These are phyloP conservation scores for Wallacemonas sp. DNA, from an alignment of 208 protist species.

Conservation along the genomic window DNA sequence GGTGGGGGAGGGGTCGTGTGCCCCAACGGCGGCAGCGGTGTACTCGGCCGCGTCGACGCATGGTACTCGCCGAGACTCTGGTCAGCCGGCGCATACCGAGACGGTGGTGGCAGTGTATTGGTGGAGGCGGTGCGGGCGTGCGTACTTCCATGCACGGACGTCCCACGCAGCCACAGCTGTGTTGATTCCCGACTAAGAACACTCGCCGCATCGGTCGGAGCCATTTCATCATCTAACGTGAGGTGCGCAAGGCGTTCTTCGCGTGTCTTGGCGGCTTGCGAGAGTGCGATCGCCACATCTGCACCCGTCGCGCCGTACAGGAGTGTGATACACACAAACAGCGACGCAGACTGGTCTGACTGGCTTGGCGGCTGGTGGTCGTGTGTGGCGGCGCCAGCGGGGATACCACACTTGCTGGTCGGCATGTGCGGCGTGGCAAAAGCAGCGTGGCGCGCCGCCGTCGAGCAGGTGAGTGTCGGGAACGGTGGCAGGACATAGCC, in stretches of 20 bases:
- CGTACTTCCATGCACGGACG: neutral
- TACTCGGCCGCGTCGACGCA: neutral
- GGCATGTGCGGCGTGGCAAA: too few relatives aligned
- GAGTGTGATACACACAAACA: conserved; percentile 12
- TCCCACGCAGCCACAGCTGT: neutral
- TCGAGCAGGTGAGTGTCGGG: neutral
- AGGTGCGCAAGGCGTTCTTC: neutral
- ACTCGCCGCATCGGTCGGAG: neutral
- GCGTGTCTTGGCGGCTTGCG: neutral
- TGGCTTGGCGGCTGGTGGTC: neutral
- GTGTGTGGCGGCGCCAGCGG: too few relatives aligned
- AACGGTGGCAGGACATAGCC: neutral
- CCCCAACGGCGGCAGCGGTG: neutral
- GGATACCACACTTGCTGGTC: too few relatives aligned
- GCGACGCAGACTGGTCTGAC: neutral
- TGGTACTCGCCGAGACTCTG: neutral
- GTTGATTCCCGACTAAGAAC: neutral
- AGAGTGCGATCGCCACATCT: conserved; percentile 10
- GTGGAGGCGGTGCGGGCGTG: neutral
- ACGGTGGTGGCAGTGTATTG: neutral
- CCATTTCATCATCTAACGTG: neutral
- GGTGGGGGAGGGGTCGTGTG: too few relatives aligned
- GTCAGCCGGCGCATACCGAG: neutral
- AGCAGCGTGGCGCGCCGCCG: neutral
- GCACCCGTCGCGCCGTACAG: conserved; percentile 19